A percentile compares a stretch with the other conserved stretches of the same genome.
Conservation (phyloP, 1,284 basidiomycete genomes). For the Coniophora puteana region DNA sequence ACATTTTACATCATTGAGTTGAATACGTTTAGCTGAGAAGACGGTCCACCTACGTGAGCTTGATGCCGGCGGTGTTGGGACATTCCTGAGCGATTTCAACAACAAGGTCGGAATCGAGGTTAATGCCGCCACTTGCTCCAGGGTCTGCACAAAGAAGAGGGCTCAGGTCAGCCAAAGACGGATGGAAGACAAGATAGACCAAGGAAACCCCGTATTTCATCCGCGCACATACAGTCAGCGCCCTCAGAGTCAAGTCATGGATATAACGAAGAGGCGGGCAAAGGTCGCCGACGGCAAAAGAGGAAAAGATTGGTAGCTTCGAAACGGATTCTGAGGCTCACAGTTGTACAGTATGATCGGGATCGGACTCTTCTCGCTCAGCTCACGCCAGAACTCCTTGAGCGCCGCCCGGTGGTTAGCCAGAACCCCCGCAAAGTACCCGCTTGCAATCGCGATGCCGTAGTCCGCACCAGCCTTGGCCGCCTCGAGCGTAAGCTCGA, state of each 20-base stretch:
- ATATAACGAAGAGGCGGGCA: not conserved
- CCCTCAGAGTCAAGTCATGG: not conserved
- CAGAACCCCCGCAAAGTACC: conserved; percentile 82
- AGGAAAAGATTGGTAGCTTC: conserved; percentile 8
- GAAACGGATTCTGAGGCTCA: conserved; percentile 43
- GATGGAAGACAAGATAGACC: conserved; percentile 5
- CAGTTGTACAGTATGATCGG: conserved; percentile 92
- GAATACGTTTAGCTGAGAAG: conserved; percentile 2
- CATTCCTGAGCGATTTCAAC: conserved; percentile 71
- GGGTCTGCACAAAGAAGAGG: conserved; percentile 50
- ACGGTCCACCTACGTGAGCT: conserved; percentile 68
- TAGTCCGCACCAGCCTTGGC: conserved; percentile 82
- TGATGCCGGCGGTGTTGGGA: conserved; percentile 78
- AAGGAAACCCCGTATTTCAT: no score
- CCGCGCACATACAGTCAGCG: no score
- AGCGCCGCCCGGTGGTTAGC: conserved; percentile 60
- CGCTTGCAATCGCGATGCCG: conserved; percentile 80
- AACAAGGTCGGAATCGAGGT: conserved; percentile 84
- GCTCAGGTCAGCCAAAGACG: conserved; percentile 4
- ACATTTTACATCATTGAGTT: conserved; percentile 7
- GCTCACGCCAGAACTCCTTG: conserved; percentile 76
- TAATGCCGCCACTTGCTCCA: conserved; percentile 79
- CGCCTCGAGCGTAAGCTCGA: conserved; percentile 70
- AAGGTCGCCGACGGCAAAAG: conserved; percentile 17
- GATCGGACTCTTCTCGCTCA: conserved; percentile 75